phyloP scores from a whole-genome alignment of 2,329 filamentous ascomycete genomes.

The Pseudogymnoascus sp. region DNA sequence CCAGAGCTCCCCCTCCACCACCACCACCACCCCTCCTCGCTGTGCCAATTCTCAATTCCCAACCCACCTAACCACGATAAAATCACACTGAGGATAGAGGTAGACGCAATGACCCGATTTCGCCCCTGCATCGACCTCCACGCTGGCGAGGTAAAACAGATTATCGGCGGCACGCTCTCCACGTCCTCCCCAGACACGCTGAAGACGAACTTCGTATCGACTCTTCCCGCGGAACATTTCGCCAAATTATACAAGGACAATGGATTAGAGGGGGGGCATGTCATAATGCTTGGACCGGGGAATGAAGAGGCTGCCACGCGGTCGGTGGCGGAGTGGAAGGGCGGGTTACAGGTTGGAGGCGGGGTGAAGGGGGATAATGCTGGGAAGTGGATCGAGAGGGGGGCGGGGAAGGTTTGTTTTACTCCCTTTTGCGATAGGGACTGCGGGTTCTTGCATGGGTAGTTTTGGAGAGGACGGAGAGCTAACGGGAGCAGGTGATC shows the following conservation, averaged over 20 bases:
- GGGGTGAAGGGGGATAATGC: constrained; percentile 86
- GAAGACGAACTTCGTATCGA: constrained; percentile 88
- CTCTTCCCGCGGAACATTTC: constrained; percentile 73
- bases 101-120: constrained; percentile 74
- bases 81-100: not conserved
- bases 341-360: constrained; percentile 81
- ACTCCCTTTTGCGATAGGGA: not conserved
- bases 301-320: constrained; percentile 75
- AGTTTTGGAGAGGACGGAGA: not conserved
- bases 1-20: not conserved
- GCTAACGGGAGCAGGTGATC: constrained; percentile 61
- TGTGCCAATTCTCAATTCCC: not conserved
- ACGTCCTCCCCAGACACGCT: constrained; percentile 51
- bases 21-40: not conserved
- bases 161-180: constrained; percentile 88
- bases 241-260: constrained; percentile 72
- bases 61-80: not conserved
- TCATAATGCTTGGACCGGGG: constrained; percentile 90
- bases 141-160: constrained; percentile 96
- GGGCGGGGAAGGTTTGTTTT: constrained; percentile 71
- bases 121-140: constrained; percentile 96
- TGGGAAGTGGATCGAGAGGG: constrained; percentile 72
- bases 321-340: constrained; percentile 70
- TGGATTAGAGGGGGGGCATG: constrained; percentile 70
- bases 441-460: not conserved